Base-by-base conservation (phyloP, 208 protist species). In the Vickermania ingenoplastis region DNA sequence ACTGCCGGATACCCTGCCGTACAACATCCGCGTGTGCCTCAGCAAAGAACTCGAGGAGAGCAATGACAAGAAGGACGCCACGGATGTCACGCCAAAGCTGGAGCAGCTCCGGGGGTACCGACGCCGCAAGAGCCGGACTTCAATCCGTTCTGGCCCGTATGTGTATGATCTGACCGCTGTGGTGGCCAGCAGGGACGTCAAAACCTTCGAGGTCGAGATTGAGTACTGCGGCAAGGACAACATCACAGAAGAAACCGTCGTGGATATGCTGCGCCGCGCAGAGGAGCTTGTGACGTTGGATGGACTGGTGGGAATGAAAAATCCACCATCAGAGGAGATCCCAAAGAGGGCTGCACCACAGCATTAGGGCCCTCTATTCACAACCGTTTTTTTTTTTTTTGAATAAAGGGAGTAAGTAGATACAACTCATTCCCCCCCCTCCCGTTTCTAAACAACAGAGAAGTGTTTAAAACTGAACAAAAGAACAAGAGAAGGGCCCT, bases 131-230 rank as follows among this genome's bases (percentile, higher is more conserved):
- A 58, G 65, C 13, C 79, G 86, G 2, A 63, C 51, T 27, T 78
- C 71, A 31, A 60, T 85, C 26, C 57, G 30, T 4, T 70, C 80
- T n/a, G 73, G 52, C 1, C 55, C 50, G 7, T 79, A 75, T 45
- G 61, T 77, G 55, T 93, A 90, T 65, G 86, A 86, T 64, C 48
- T 86, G 30, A 93, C 86, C 11, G 41, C 58, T 2, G 77, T 89
- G 21, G 54, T 28, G 14, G 58, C 68, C 22, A 45, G 22, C 5
- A 26, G 36, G 27, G 45, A 73, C 0, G 29, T 51, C 21, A 22
- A 51, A 1, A 30, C 55, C 57, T 86, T 69, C 51, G 86, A 93
- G 53, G 82, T 93, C 29, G 86, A 93, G 61, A 21, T 93, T 2
- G 86, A 93, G 65, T 76, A 66, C 4, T 59, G 75, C 3, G 81